A percentile compares a stretch with the other conserved stretches of the same genome.
phyloP scores from a whole-genome alignment of 371 early-diverging fungal species.

The Mucor ambiguus region DNA sequence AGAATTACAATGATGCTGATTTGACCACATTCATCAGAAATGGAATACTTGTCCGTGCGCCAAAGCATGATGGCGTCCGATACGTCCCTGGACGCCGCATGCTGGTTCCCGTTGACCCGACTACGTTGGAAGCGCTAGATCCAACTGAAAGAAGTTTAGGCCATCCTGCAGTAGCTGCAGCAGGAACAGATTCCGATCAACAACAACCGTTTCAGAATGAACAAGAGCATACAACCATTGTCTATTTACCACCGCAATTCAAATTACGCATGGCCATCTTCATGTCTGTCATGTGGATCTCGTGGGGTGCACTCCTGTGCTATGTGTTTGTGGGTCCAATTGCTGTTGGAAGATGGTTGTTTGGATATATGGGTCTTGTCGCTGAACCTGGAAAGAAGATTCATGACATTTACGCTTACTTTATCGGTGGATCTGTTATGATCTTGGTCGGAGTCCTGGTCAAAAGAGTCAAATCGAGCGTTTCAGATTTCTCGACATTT shows the following conservation, averaged over 20 bases:
- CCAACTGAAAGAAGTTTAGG: conserved; percentile 56
- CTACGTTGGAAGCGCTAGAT: conserved; percentile 15
- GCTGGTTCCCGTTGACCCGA: conserved; percentile 19
- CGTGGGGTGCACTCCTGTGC: conserved; percentile 8
- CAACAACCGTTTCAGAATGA: conserved; percentile 57
- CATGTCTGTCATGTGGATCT: conserved; percentile 30
- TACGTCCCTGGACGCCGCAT: conserved; percentile 13
- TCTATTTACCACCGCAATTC: conserved; percentile 69
- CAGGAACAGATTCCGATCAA: conserved; percentile 12
- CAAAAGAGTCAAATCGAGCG: background rate
- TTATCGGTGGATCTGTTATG: conserved; percentile 21
- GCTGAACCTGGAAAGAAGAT: conserved; percentile 24
- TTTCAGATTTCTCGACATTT: background rate
- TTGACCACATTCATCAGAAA: background rate
- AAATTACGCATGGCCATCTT: conserved; percentile 19
- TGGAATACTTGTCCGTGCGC: conserved; percentile 52
- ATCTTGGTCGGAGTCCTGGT: conserved; percentile 10
- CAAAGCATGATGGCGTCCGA: conserved; percentile 37
- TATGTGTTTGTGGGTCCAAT: conserved; percentile 16
- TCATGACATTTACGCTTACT: conserved; percentile 60
- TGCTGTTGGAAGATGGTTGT: conserved; percentile 12
- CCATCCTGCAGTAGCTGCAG: conserved; percentile 30
- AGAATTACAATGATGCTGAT: background rate
- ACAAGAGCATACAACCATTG: conserved; percentile 43
- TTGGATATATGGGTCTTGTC: background rate